Base-by-base conservation (phyloP, 164 flowering plant genomes). In the Tetrastigma voinierianum region DNA sequence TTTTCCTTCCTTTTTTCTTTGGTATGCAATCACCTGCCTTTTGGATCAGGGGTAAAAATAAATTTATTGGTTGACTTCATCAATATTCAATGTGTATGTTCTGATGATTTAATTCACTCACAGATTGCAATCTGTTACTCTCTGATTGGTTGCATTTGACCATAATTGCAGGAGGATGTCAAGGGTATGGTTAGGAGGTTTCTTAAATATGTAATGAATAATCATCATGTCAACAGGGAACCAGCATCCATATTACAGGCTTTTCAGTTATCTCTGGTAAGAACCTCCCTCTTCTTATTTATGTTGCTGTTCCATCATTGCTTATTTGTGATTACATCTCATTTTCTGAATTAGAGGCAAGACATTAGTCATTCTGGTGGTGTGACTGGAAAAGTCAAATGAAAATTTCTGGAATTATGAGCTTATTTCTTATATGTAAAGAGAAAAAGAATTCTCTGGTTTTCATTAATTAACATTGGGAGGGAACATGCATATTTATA, bases 251-350 rank as follows among this genome's bases (percentile, higher is more conserved):
- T 83, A 49, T 68, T 89, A 46, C 91, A 95, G 76, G 97, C 97
- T 46, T 88, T 95, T 66, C 87, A 83, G 71, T 71, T 95, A 67
- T 78, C 99, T 61, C 73, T 92, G 97, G 99, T 95, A 23, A 70
- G 94, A 57, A 61, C 57, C 62, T 70, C 59, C 21, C 21, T 67
- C 15, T 45, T 45, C 19, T 57, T 46, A 9, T 32, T 2, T 60
- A 11, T 58, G 53, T 32, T 54, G 25, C 3, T 55, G 10, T 57
- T 20, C 46, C 19, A 44, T 57, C 17, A 15, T 51, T 10, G 10
- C 2, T 16, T 20, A 1, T 21, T n/a, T 57, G 40, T 63, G 17
- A 51, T 18, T 1, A 17, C 66, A 43, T n/a, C 10, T 46, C 4
- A 20, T 19, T 20, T 10, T 58, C 16, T 14, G 10, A 45, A 4